phyloP scores from a whole-genome alignment of 495 filamentous ascomycete species.

The Bacidia gigantensis region DNA sequence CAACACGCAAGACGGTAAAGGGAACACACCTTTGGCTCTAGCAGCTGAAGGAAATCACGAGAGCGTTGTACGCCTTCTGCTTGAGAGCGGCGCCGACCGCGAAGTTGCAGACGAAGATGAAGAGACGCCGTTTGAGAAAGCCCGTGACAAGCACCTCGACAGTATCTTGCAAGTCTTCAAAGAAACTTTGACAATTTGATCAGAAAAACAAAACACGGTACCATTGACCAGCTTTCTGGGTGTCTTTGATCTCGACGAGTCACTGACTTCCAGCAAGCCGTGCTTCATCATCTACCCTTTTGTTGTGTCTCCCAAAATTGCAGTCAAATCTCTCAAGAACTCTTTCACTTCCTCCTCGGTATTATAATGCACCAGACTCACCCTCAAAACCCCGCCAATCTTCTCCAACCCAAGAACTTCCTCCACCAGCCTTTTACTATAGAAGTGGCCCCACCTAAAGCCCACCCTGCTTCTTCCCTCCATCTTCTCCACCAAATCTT shows the following conservation, averaged over 20 bases:
- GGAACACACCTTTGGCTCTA: constrained; percentile 20
- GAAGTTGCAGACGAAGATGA: constrained; percentile 12
- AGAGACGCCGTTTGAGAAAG: constrained; percentile 15
- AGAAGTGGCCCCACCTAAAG: constrained; percentile 55
- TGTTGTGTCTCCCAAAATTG: constrained; percentile 28
- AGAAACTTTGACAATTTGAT: constrained; percentile 1
- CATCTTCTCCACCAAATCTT: constrained; percentile 46
- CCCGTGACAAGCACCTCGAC: constrained; percentile 5
- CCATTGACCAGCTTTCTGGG: too few species aligned
- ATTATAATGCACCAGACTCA: constrained; percentile 65
- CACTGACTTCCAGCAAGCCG: not conserved
- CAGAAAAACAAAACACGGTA: too few species aligned
- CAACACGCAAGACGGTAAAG: constrained; percentile 16
- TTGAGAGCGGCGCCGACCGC: constrained; percentile 16
- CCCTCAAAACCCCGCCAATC: constrained; percentile 50
- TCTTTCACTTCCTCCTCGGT: constrained; percentile 48
- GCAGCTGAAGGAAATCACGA: constrained; percentile 13
- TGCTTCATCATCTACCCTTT: constrained; percentile 17
- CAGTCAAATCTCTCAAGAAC: constrained; percentile 35
- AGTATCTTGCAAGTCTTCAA: constrained; percentile 6
- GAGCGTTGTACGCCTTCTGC: constrained; percentile 11
- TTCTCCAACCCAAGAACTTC: constrained; percentile 43
- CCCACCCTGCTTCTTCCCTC: constrained; percentile 42
- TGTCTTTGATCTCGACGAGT: too few species aligned
- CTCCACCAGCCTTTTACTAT: constrained; percentile 44